A percentile compares a stretch with the other conserved stretches of the same genome.
phyloP scores from a whole-genome alignment of 257 asterid genomes.

The Knoxia roxburghii region DNA sequence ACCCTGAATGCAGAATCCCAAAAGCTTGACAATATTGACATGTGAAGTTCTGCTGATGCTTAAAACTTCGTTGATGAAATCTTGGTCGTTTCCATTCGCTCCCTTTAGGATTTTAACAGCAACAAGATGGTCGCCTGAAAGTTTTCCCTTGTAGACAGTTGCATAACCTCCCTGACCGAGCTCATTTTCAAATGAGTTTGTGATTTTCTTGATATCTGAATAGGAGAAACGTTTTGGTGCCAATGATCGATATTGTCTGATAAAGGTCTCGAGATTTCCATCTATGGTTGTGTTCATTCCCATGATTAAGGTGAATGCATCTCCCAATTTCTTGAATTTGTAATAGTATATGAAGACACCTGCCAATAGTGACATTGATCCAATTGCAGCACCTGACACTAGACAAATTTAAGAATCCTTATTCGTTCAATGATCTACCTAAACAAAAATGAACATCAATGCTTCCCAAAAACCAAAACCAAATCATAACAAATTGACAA shows the following conservation, averaged over 20 bases:
- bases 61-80: conserved; percentile 1
- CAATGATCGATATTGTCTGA: not conserved
- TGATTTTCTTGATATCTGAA: conserved; percentile 14
- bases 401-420: too few relatives aligned
- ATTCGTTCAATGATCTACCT: too few relatives aligned
- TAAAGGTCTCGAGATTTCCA: not conserved
- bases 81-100: conserved; percentile 3
- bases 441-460: too few relatives aligned
- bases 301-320: not conserved
- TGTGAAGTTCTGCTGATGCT: conserved; percentile 9
- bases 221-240: conserved; percentile 11
- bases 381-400: too few relatives aligned
- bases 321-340: too few relatives aligned
- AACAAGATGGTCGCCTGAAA: conserved; percentile 14
- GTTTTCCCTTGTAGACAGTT: conserved; percentile 20
- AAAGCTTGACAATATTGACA: not conserved
- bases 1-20: not conserved
- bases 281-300: conserved; percentile 13
- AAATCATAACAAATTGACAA: too few relatives aligned
- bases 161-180: conserved; percentile 30
- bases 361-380: too few relatives aligned
- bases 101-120: conserved; percentile 28
- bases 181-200: conserved; percentile 12
- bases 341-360: too few relatives aligned
- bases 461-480: too few relatives aligned